Percentiles rank a stretch among this genome's conserved stretches.
Evolutionary conservation across 108 stramenopile genomes (phyloP).

Genomic region (Conticribra guillardii): DNA sequence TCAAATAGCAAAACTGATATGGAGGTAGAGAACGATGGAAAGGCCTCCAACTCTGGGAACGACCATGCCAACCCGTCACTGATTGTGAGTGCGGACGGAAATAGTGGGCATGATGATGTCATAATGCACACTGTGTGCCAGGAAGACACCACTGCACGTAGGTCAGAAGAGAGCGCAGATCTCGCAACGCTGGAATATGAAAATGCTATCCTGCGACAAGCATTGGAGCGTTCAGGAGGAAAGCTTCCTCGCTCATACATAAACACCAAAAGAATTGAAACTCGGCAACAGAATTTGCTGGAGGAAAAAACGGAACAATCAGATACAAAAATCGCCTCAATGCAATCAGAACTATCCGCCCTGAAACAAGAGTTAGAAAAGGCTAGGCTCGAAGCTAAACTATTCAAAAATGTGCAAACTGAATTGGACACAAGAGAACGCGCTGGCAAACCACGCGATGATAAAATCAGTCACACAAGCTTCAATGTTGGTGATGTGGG

Average conservation of each 20-base stretch:
- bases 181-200: constrained; percentile 79
- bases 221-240: constrained; percentile 68
- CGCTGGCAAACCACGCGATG: constrained; percentile 36
- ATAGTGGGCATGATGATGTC: constrained; percentile 66
- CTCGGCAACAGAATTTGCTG: constrained; percentile 4
- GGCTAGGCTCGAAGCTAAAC: constrained; percentile 39
- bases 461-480: constrained; percentile 87
- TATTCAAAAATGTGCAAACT: constrained; percentile 40
- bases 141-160: constrained; percentile 6
- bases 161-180: constrained; percentile 52
- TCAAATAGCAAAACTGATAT: constrained; percentile 10
- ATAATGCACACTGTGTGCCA: constrained; percentile 61
- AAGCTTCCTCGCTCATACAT: constrained; percentile 75
- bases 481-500: constrained; percentile 83
- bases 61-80: constrained; percentile 53
- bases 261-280: constrained; percentile 53
- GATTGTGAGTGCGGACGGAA: constrained; percentile 80
- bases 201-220: constrained; percentile 78
- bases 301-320: constrained; percentile 29
- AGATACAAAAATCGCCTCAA: constrained; percentile 20
- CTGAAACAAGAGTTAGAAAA: constrained; percentile 54
- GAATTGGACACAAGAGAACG: constrained; percentile 23
- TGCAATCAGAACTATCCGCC: constrained; percentile 38
- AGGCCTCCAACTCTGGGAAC: constrained; percentile 12
- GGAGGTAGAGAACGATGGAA: constrained; percentile 4